Percentiles rank a stretch among this genome's conserved stretches.
These are phyloP conservation scores for Phytophthora pinifolia DNA, from an alignment of 352 stramenopile species.

Conservation along the genomic window DNA sequence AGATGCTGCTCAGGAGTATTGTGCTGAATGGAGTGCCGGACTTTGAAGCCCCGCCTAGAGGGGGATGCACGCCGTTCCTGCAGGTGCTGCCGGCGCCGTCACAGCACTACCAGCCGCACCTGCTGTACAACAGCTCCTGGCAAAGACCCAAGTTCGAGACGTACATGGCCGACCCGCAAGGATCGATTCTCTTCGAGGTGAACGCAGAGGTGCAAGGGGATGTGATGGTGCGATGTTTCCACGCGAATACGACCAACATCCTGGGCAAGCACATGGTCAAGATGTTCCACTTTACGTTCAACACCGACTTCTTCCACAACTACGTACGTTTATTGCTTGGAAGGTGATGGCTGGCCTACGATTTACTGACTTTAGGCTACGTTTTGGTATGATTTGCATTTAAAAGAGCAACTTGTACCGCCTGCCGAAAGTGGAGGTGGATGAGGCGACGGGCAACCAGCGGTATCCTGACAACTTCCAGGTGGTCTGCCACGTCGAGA, in stretches of 20 bases:
- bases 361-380: neutral
- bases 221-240: constrained; percentile 68
- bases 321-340: constrained; percentile 38
- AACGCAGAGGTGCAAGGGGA: constrained; percentile 78
- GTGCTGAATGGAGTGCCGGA: constrained; percentile 76
- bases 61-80: constrained; percentile 63
- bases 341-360: constrained; percentile 2
- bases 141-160: constrained; percentile 63
- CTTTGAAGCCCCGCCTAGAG: constrained; percentile 62
- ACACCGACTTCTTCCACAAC: constrained; percentile 81
- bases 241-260: constrained; percentile 71
- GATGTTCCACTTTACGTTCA: constrained; percentile 88
- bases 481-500: constrained; percentile 52
- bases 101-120: constrained; percentile 51
- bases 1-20: constrained; percentile 57
- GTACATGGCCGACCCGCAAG: constrained; percentile 50
- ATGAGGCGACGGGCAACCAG: constrained; percentile 52
- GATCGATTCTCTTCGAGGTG: constrained; percentile 60
- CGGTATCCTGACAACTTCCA: constrained; percentile 60
- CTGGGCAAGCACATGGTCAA: constrained; percentile 79
- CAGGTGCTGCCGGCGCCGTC: constrained; percentile 66
- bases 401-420: constrained; percentile 46
- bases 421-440: constrained; percentile 58
- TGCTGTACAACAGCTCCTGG: constrained; percentile 78
- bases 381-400: neutral